Base-by-base conservation (phyloP, 495 filamentous ascomycete genomes). In the Annulohypoxylon moriforme region DNA sequence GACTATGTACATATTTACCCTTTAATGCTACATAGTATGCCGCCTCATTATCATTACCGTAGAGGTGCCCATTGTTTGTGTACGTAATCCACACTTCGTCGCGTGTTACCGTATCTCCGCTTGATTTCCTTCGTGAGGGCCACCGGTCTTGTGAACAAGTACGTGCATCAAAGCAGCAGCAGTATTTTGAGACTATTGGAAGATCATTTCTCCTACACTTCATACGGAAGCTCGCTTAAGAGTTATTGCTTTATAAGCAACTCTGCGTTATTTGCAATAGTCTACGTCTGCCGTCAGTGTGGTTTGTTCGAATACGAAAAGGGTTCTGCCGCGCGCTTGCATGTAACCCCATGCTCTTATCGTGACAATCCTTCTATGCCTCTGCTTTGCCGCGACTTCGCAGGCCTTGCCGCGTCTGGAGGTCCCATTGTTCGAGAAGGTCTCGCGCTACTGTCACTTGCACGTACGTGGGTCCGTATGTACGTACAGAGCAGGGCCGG, bases 251-350 rank as follows among this genome's bases (percentile, higher is more conserved):
- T 29, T n/a, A 52, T 13, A 52, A 55, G 20, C 27, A 55, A 20
- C 50, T 18, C 10, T 29, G 29, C 13, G 50, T 55, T 20, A 31
- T 29, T 31, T 53, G 25, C 49, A 29, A 31, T 53, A 53, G 24
- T 25, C 18, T 31, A 53, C 11, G 49, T 53, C 22, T 13, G 25
- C 31, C 24, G 22, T 31, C 24, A 31, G 49, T 31, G 22, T 53
- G 24, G 24, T 53, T 31, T 61, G 64, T 20, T 44, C 29, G 3
- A 25, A 64, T 69, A 42, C 34, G 36, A 38, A 56, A 55, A 20
- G 55, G 20, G 29, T 63, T 69, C 60, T 73, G 58, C 71, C 71
- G 71, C 71, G 71, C 71, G 71, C 71, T 67, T 73, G 71, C 71
- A 73, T 65, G 38, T 60, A 33, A 33, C 25, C 49, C 53, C 33